Conservation (phyloP, 2,329 filamentous ascomycete species). For the Fusarium dimerum region DNA sequence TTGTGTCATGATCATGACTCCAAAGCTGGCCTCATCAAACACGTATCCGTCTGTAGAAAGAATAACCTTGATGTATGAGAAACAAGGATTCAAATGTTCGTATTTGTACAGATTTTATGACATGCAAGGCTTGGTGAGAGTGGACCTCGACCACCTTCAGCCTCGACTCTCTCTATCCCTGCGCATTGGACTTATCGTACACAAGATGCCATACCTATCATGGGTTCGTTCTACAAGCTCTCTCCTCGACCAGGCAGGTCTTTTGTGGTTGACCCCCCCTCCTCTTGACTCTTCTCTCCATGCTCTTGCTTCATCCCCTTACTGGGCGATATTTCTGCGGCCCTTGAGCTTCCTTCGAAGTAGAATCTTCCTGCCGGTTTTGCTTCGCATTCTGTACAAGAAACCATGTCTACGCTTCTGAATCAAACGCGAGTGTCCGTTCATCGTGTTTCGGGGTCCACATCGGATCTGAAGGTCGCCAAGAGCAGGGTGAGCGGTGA, state of each 20-base stretch:
- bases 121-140: constrained; percentile 7
- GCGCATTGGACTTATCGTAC: constrained; percentile 22
- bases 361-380: constrained; percentile 55
- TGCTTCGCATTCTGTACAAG: constrained; percentile 50
- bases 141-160: constrained; percentile 2
- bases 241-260: constrained; percentile 2
- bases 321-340: constrained; percentile 39
- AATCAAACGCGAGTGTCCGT: constrained; percentile 53
- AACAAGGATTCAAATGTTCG: constrained; percentile 10
- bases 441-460: constrained; percentile 60
- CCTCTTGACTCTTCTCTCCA: too few species aligned
- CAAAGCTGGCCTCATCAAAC: constrained; percentile 1
- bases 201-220: constrained; percentile 4
- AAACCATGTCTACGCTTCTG: constrained; percentile 63
- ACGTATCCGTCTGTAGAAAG: too few species aligned
- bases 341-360: constrained; percentile 55
- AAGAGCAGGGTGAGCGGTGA: constrained; percentile 57
- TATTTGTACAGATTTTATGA: constrained; percentile 27
- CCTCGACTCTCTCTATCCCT: constrained; percentile 14
- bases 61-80: constrained; percentile 1
- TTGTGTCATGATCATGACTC: too few species aligned
- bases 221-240: neutral
- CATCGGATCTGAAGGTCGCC: constrained; percentile 54
- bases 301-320: neutral
- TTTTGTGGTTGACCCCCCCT: neutral